phyloP scores from a whole-genome alignment of 306 rosid genomes.

The Prunus mongolica region DNA sequence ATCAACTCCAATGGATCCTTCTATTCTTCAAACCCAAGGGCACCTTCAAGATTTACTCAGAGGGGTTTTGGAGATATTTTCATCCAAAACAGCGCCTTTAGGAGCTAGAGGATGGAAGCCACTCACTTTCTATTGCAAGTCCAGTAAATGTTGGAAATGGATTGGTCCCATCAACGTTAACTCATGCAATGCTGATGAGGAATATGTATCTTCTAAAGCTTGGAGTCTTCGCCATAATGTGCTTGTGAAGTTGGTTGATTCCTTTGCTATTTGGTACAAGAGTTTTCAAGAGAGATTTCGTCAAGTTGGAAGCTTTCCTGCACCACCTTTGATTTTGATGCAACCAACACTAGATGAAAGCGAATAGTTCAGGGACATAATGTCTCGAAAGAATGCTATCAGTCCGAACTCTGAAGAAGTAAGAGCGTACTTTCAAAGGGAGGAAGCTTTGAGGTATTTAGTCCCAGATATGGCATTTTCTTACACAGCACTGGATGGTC shows the following conservation, averaged over 20 bases:
- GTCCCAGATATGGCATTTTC: conserved; percentile 63
- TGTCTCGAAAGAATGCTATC: conserved; percentile 52
- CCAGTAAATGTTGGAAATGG: conserved; percentile 62
- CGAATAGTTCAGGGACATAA: conserved; percentile 50
- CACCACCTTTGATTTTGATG: conserved; percentile 57
- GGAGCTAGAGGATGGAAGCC: conserved; percentile 68
- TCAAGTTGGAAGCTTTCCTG: conserved; percentile 61
- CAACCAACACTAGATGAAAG: conserved; percentile 51
- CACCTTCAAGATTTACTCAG: conserved; percentile 66
- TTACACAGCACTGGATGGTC: conserved; percentile 65
- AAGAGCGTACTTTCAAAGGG: conserved; percentile 54
- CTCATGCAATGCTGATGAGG: conserved; percentile 41
- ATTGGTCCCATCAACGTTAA: conserved; percentile 39
- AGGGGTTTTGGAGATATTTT: conserved; percentile 61
- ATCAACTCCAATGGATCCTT: conserved; percentile 63
- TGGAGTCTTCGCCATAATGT: conserved; percentile 63
- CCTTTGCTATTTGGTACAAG: conserved; percentile 61
- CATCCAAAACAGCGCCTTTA: conserved; percentile 59
- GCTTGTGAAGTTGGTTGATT: conserved; percentile 65
- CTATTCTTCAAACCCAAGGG: conserved; percentile 63
- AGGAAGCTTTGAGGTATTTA: conserved; percentile 64
- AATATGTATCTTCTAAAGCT: conserved; percentile 50
- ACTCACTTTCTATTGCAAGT: conserved; percentile 44
- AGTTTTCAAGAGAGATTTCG: conserved; percentile 54
- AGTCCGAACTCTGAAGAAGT: conserved; percentile 60